phyloP scores from a whole-genome alignment of 2,329 filamentous ascomycete species.

The Penicillium vulpinum region DNA sequence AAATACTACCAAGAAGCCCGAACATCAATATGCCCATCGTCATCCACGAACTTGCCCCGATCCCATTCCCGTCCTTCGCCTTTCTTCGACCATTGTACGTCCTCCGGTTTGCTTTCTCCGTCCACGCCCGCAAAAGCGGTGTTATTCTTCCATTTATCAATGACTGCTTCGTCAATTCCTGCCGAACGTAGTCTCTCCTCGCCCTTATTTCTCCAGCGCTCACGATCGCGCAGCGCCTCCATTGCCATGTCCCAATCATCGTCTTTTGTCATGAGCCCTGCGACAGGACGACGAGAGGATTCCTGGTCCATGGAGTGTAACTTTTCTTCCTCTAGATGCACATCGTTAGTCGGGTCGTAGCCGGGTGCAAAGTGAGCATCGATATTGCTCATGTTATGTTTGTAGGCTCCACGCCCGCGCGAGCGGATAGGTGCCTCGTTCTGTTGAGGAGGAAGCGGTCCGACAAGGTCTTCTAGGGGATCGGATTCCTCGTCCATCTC shows the following conservation, averaged over 20 bases:
- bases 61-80: constrained; percentile 60
- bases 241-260: constrained; percentile 79
- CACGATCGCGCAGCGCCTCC: constrained; percentile 75
- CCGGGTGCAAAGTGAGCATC: constrained; percentile 74
- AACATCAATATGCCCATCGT: constrained; percentile 55
- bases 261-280: constrained; percentile 49
- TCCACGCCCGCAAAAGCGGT: constrained; percentile 53
- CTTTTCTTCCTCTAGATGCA: constrained; percentile 49
- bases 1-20: constrained; percentile 49
- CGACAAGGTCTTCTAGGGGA: constrained; percentile 73
- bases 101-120: constrained; percentile 62
- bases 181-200: constrained; percentile 73
- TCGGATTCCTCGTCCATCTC: constrained; percentile 57
- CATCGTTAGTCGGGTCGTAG: constrained; percentile 56
- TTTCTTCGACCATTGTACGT: constrained; percentile 70
- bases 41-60: constrained; percentile 61
- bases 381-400: constrained; percentile 63
- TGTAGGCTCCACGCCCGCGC: constrained; percentile 70
- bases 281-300: constrained; percentile 43
- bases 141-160: constrained; percentile 69
- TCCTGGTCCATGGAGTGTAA: constrained; percentile 58
- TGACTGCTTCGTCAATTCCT: constrained; percentile 74
- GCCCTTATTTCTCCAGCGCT: constrained; percentile 72
- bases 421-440: constrained; percentile 51
- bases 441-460: constrained; percentile 60